These are phyloP conservation scores for Kuraishia piskuri DNA, from an alignment of 805 yeast genomes.

Conservation along the genomic window DNA sequence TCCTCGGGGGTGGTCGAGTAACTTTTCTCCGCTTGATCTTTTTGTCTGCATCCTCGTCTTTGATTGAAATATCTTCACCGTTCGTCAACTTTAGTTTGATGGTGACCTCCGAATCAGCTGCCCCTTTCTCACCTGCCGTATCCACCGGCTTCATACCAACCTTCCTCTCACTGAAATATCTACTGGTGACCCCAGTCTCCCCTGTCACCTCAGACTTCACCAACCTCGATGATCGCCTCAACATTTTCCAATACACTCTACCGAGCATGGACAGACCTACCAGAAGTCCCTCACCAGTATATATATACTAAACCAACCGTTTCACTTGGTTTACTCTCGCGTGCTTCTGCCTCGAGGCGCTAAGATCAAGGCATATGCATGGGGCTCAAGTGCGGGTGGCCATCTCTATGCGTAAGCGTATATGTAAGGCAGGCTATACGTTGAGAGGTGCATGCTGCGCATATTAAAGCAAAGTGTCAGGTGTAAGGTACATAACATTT, in stretches of 20 bases:
- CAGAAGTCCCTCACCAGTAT: not conserved
- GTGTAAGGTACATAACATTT: too few species aligned
- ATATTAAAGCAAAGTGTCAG: too few species aligned
- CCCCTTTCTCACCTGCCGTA: not conserved
- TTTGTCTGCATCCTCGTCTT: not conserved
- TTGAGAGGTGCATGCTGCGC: not conserved
- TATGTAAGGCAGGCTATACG: not conserved
- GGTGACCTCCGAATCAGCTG: not conserved
- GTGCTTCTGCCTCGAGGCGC: not conserved
- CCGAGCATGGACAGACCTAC: too few species aligned
- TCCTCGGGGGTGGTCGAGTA: not conserved
- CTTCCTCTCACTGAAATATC: not conserved
- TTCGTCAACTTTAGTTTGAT: not conserved
- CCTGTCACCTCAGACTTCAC: not conserved
- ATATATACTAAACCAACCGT: too few species aligned
- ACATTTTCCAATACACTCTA: not conserved
- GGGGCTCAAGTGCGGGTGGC: not conserved
- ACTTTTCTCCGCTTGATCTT: not conserved
- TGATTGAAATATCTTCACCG: not conserved
- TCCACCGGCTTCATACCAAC: not conserved
- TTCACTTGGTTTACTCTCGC: not conserved
- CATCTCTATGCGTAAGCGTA: not conserved
- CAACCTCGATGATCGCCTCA: not conserved
- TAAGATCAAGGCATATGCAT: not conserved
- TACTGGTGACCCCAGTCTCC: not conserved